These are phyloP conservation scores for Penicillium sp. DNA, from an alignment of 2,329 filamentous ascomycete species.

Conservation along the genomic window DNA sequence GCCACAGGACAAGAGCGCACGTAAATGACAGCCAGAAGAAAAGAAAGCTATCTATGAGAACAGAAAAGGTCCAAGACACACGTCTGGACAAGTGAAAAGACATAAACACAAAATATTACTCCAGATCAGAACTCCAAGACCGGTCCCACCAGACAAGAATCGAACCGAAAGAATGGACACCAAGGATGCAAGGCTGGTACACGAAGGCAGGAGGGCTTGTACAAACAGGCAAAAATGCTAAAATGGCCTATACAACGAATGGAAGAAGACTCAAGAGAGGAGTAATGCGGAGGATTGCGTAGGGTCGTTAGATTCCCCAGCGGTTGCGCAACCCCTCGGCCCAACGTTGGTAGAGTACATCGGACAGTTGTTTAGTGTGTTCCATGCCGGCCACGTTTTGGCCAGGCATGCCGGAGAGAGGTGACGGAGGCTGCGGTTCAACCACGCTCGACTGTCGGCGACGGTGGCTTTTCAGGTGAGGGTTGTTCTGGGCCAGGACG, in stretches of 20 bases:
- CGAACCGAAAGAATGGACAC: slow-evolving; percentile 20
- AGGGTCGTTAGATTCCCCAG: slow-evolving; percentile 48
- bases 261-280: slow-evolving; percentile 9
- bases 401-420: slow-evolving; percentile 50
- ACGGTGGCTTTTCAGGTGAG: slow-evolving; percentile 74
- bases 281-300: neutral
- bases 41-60: slow-evolving; percentile 16
- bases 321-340: slow-evolving; percentile 71
- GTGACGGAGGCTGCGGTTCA: slow-evolving; percentile 38
- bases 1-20: slow-evolving; percentile 4
- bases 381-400: slow-evolving; percentile 72
- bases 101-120: slow-evolving; percentile 20
- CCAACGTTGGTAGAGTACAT: slow-evolving; percentile 89
- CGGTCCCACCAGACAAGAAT: slow-evolving; percentile 12
- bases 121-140: slow-evolving; percentile 22
- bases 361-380: slow-evolving; percentile 80
- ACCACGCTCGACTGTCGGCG: slow-evolving; percentile 53
- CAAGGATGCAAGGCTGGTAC: slow-evolving; percentile 21
- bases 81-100: slow-evolving; percentile 2
- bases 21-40: slow-evolving; percentile 14
- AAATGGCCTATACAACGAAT: slow-evolving; percentile 30
- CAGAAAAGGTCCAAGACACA: slow-evolving; percentile 2
- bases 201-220: slow-evolving; percentile 12
- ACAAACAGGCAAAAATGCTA: slow-evolving; percentile 23
- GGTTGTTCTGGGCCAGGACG: slow-evolving; percentile 74